These are phyloP conservation scores for Vaccinium macrocarpon DNA, from an alignment of 148 eudicot species.

Conservation along the genomic window DNA sequence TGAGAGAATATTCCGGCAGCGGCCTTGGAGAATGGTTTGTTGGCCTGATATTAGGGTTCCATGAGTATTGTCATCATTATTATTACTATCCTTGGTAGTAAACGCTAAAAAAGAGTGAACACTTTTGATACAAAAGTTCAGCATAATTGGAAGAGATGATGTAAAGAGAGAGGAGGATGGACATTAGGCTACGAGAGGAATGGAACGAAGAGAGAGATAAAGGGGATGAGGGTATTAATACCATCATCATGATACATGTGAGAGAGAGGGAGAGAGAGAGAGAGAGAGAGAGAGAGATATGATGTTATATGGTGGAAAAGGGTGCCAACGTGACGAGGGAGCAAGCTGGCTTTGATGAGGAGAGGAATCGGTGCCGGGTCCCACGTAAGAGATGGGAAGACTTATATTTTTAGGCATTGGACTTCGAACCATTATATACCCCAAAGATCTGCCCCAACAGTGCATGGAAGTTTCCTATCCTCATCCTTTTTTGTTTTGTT, in stretches of 20 bases:
- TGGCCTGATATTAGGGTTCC: background rate
- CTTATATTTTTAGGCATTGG: background rate
- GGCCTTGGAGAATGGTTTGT: background rate
- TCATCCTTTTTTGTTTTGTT: background rate
- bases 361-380: constrained; percentile 9
- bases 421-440: background rate
- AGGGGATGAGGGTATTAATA: constrained; percentile 14
- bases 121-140: constrained; percentile 26
- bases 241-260: background rate
- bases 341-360: constrained; percentile 5
- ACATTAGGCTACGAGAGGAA: background rate
- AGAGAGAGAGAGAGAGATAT: background rate
- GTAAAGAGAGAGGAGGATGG: background rate
- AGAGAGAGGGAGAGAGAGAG: background rate
- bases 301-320: background rate
- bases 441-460: background rate
- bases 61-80: background rate
- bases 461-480: background rate
- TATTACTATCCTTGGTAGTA: background rate
- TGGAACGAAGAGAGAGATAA: background rate
- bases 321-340: background rate
- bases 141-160: constrained; percentile 14
- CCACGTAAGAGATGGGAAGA: background rate
- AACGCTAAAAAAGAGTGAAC: constrained; percentile 18
- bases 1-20: constrained; percentile 14